phyloP scores from a whole-genome alignment of 805 yeast genomes.

The Pichia deserticola region DNA sequence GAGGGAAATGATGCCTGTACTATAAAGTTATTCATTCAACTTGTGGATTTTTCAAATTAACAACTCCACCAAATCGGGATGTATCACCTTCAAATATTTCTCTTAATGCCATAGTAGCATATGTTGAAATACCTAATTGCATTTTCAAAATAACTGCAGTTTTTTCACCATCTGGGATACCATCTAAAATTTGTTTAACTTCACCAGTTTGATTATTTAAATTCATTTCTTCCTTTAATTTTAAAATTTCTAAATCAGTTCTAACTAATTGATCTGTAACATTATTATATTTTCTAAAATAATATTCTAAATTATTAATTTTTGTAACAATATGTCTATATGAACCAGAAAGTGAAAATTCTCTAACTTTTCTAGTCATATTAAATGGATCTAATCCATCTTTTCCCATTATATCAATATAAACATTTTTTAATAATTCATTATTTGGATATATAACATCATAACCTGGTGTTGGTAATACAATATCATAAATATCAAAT shows the following conservation, averaged over 20 bases:
- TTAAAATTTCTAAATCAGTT: slow-evolving; percentile 64
- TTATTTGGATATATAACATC: slow-evolving; percentile 83
- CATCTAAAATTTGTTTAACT: slow-evolving; percentile 24
- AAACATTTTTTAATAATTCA: slow-evolving; percentile 48
- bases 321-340: slow-evolving; percentile 68
- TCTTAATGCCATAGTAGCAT: slow-evolving; percentile 96
- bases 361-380: slow-evolving; percentile 80
- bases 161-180: slow-evolving; percentile 35
- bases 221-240: slow-evolving; percentile 16
- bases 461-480: slow-evolving; percentile 94
- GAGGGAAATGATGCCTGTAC: too few relatives aligned
- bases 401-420: slow-evolving; percentile 63
- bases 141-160: slow-evolving; percentile 69
- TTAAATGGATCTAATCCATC: slow-evolving; percentile 80
- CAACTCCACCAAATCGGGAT: slow-evolving; percentile 22
- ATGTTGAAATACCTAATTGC: slow-evolving; percentile 77
- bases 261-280: slow-evolving; percentile 65
- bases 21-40: too few relatives aligned
- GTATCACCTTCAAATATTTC: slow-evolving; percentile 81
- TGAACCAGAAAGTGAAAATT: slow-evolving; percentile 87
- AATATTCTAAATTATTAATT: slow-evolving; percentile 58
- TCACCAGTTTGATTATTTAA: slow-evolving; percentile 12
- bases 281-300: slow-evolving; percentile 51
- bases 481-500: slow-evolving; percentile 72
- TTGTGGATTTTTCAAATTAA: slow-evolving; percentile 12